phyloP scores from a whole-genome alignment of 1,284 basidiomycete genomes.

The Clitocybe nebularis region DNA sequence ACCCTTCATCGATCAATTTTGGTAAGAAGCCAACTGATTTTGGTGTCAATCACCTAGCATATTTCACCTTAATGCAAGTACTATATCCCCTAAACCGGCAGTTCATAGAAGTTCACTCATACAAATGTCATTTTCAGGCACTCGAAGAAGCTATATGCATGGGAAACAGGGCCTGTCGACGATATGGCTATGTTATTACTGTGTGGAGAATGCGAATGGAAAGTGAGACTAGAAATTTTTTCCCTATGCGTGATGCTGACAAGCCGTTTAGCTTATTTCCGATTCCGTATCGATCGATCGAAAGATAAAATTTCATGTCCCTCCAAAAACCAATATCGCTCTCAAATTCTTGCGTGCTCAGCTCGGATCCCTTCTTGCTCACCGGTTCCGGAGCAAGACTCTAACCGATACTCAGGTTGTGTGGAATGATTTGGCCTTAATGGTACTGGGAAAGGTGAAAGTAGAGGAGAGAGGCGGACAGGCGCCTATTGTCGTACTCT shows the following conservation, averaged over 20 bases:
- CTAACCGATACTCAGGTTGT: constrained; percentile 55
- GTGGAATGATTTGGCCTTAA: constrained; percentile 73
- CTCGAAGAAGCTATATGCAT: constrained; percentile 92
- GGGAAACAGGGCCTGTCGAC: constrained; percentile 92
- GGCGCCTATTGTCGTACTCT: constrained; percentile 1
- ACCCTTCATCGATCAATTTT: constrained; percentile 93
- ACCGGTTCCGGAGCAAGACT: constrained; percentile 60
- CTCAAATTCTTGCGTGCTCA: constrained; percentile 78
- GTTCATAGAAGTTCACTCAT: constrained; percentile 12
- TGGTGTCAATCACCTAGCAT: constrained; percentile 72
- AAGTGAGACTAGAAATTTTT: constrained; percentile 42
- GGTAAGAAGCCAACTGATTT: constrained; percentile 65
- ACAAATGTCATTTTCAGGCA: constrained; percentile 65
- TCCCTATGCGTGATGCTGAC: background rate
- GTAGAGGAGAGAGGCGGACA: constrained; percentile 18
- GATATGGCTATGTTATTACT: constrained; percentile 81
- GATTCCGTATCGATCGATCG: constrained; percentile 79
- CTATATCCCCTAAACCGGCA: background rate
- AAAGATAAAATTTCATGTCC: constrained; percentile 73
- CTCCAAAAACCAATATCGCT: constrained; percentile 75
- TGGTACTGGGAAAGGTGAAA: constrained; percentile 52
- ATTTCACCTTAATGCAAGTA: constrained; percentile 86
- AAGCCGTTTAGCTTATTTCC: constrained; percentile 56
- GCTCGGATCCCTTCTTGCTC: constrained; percentile 59
- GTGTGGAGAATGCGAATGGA: constrained; percentile 92